Evolutionary conservation across 495 filamentous ascomycete genomes (phyloP).

Genomic region (Lepidopterella palustris): DNA sequence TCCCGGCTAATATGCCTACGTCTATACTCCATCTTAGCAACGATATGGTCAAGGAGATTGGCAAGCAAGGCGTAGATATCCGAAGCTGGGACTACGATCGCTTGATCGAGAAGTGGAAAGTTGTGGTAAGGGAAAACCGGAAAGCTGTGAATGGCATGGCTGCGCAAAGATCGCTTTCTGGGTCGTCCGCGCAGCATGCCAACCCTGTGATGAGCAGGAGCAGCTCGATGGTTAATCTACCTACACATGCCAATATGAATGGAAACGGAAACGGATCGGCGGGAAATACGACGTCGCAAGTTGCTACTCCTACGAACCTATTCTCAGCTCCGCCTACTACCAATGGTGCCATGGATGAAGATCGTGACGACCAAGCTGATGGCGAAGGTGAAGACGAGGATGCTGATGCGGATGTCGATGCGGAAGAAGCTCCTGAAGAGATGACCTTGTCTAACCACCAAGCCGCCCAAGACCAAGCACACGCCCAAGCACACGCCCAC

Average conservation of each 20-base stretch:
- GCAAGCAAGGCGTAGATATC: slow-evolving; percentile 23
- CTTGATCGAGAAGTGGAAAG: slow-evolving; percentile 53
- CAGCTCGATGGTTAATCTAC: slow-evolving; percentile 17
- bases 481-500: slow-evolving; percentile 30
- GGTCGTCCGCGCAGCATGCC: not conserved
- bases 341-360: slow-evolving; percentile 12
- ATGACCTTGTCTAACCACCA: slow-evolving; percentile 7
- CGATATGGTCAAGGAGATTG: slow-evolving; percentile 31
- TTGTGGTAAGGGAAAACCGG: slow-evolving; percentile 40
- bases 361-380: slow-evolving; percentile 22
- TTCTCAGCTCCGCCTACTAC: slow-evolving; percentile 19
- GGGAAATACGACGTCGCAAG: not conserved
- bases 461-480: slow-evolving; percentile 4
- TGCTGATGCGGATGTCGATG: slow-evolving; percentile 22
- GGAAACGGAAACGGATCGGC: not conserved
- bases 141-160: slow-evolving; percentile 21
- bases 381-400: slow-evolving; percentile 27
- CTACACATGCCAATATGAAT: slow-evolving; percentile 5
- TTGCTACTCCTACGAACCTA: not conserved
- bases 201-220: slow-evolving; percentile 2
- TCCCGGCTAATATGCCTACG: slow-evolving; percentile 48
- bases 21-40: slow-evolving; percentile 48
- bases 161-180: slow-evolving; percentile 28
- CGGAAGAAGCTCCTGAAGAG: slow-evolving; percentile 21
- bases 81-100: slow-evolving; percentile 51